Base-by-base conservation (phyloP, 2,329 filamentous ascomycete genomes). In the Plectosphaerella cucumerina region DNA sequence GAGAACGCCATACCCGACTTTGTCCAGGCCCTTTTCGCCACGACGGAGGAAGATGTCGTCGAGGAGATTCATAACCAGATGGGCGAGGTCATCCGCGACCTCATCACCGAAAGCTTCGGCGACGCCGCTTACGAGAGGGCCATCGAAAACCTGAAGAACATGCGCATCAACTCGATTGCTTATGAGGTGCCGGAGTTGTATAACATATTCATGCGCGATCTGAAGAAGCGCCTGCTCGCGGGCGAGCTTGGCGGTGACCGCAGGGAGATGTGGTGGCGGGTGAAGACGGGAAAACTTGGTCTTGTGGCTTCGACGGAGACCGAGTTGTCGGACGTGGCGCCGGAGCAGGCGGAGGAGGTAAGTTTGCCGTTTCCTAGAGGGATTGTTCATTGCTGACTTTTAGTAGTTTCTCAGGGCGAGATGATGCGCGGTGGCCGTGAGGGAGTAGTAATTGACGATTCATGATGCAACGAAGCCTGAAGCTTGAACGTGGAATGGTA, bases 1-100 rank as follows among this genome's bases (percentile, higher is more conserved):
- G 78, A 86, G 10, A 97, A 97, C 56, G 84, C 92, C 1, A 84
- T 97, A 5, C 91, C 94, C 0, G 89, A 93, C 53, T 97, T 96
- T 80, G 95, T 92, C 64, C 90, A 90, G 65, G 79, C 86, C 3
- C 75, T 97, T 15, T 75, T 75, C 1, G 70, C 72, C 2, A 77
- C 86, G 0, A 77, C 82, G 6, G 78, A 85, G 23, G 71, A 86
- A 1, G 71, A 79, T 1, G 75, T 80, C 4, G 80, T 90, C 49
- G 75, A 82, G 53, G 80, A 85, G 17, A 87, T 87, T 1, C 78
- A 84, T 6, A 82, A 84, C 56, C 89, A 95, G 62, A 88, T 97
- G 81, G 83, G 78, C 12, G 65, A 65, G 5, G 86, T 96, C 50
- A 80, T 96, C 43, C 77, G 84, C 52, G 72, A 76, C 8, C 81